Percentiles rank a stretch among this genome's conserved stretches.
Evolutionary conservation across 495 filamentous ascomycete genomes (phyloP).

Genomic region (Penicillium malachiteum): DNA sequence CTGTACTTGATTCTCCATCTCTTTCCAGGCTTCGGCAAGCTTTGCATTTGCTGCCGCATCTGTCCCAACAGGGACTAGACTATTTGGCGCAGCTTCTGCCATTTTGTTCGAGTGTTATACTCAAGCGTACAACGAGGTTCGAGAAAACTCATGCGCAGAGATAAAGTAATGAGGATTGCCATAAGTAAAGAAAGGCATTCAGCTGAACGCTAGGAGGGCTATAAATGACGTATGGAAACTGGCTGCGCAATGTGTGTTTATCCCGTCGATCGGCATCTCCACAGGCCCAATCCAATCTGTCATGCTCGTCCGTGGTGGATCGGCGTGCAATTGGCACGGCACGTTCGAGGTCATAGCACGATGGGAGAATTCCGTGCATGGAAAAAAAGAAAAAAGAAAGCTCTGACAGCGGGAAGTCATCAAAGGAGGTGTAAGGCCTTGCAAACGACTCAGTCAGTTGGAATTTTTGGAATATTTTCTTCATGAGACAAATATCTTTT

Average conservation of each 20-base stretch:
- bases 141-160: background rate
- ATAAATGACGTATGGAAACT: background rate
- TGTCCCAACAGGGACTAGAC: constrained; percentile 2
- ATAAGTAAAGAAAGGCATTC: background rate
- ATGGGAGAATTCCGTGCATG: background rate
- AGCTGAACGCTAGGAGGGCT: background rate
- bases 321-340: background rate
- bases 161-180: background rate
- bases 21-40: background rate
- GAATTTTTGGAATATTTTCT: too few relatives aligned
- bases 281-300: background rate
- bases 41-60: constrained; percentile 1
- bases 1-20: constrained; percentile 2
- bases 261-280: background rate
- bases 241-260: background rate
- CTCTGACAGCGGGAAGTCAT: background rate
- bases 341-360: background rate
- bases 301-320: background rate
- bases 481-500: too few relatives aligned
- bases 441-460: too few relatives aligned
- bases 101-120: background rate
- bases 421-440: too few relatives aligned
- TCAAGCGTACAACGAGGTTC: background rate
- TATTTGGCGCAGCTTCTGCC: background rate
- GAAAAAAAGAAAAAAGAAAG: background rate